A percentile compares a stretch with the other conserved stretches of the same genome.
These are phyloP conservation scores for Cyberlindnera euphorbiae DNA, from an alignment of 805 yeast genomes.

Conservation along the genomic window DNA sequence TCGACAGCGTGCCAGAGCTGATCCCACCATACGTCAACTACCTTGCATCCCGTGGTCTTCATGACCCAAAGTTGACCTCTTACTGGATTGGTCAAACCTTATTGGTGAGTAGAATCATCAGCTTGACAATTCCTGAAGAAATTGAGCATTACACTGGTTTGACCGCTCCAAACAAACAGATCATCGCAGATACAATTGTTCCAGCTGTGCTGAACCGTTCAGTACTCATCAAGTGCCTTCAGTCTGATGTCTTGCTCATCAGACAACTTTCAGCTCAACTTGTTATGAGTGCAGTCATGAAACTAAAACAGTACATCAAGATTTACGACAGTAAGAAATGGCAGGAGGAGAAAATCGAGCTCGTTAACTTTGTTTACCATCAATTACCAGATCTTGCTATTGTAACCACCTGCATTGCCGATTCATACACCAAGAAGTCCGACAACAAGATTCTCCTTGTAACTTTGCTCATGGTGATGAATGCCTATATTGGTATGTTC, in stretches of 20 bases:
- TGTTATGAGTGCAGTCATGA: constrained; percentile 47
- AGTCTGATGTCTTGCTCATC: constrained; percentile 44
- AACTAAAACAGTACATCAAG: constrained; percentile 39
- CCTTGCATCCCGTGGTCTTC: constrained; percentile 58
- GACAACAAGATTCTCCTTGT: constrained; percentile 43
- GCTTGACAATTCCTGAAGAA: constrained; percentile 46
- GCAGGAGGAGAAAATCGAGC: constrained; percentile 31
- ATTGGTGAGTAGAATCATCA: constrained; percentile 54
- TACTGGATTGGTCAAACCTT: constrained; percentile 79
- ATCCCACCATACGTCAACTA: constrained; percentile 64
- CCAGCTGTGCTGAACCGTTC: constrained; percentile 61
- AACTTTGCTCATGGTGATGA: constrained; percentile 41
- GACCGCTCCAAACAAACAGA: constrained; percentile 29
- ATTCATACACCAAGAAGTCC: constrained; percentile 31
- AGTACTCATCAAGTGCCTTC: constrained; percentile 55
- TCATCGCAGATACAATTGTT: constrained; percentile 50
- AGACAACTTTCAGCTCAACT: constrained; percentile 63
- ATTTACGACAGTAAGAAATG: constrained; percentile 38
- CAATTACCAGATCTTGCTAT: constrained; percentile 48
- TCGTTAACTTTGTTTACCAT: constrained; percentile 31
- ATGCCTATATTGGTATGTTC: constrained; percentile 34
- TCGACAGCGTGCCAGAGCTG: constrained; percentile 59
- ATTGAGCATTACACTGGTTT: constrained; percentile 25
- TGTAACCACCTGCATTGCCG: constrained; percentile 40
- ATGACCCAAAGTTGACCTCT: constrained; percentile 75